These are phyloP conservation scores for Stagonosporopsis vannaccii DNA, from an alignment of 2,329 filamentous ascomycete genomes.

Conservation along the genomic window DNA sequence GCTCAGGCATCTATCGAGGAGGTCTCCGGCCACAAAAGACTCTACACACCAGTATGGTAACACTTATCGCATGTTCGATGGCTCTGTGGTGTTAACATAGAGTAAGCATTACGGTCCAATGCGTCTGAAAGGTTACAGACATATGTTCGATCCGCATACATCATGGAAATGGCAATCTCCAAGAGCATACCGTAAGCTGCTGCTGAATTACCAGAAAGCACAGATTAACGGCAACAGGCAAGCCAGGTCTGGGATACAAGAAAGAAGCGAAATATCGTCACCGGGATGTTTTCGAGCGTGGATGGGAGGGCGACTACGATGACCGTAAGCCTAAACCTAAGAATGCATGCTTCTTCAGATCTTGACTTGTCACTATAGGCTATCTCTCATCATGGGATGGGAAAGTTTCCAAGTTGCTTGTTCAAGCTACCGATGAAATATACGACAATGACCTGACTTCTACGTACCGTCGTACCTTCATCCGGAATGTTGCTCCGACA, in stretches of 20 bases:
- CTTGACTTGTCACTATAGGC: background rate
- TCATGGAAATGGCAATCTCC: conserved; percentile 33
- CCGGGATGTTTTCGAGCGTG: conserved; percentile 33
- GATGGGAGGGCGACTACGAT: conserved; percentile 38
- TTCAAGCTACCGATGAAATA: conserved; percentile 43
- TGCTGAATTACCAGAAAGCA: too few relatives aligned
- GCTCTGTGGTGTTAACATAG: background rate
- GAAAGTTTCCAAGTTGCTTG: conserved; percentile 38
- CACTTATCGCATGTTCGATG: background rate
- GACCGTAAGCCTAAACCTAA: too few relatives aligned
- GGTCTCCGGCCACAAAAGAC: conserved; percentile 7
- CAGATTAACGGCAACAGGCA: conserved; percentile 14
- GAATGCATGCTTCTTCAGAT: too few relatives aligned
- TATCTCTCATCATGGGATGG: conserved; percentile 43
- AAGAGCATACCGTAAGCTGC: conserved; percentile 32
- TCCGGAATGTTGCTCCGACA: conserved; percentile 38
- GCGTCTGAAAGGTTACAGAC: conserved; percentile 29
- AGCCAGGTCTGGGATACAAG: conserved; percentile 34
- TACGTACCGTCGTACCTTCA: conserved; percentile 41
- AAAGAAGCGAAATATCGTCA: conserved; percentile 34
- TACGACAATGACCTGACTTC: conserved; percentile 37
- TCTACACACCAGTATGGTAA: background rate
- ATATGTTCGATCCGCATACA: conserved; percentile 32
- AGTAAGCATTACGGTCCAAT: conserved; percentile 5
- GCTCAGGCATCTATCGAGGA: conserved; percentile 25